Percentiles rank a stretch among this genome's conserved stretches.
phyloP scores from a whole-genome alignment of 371 early-diverging fungal species.

The Thermomucor indicae-seudaticae region DNA sequence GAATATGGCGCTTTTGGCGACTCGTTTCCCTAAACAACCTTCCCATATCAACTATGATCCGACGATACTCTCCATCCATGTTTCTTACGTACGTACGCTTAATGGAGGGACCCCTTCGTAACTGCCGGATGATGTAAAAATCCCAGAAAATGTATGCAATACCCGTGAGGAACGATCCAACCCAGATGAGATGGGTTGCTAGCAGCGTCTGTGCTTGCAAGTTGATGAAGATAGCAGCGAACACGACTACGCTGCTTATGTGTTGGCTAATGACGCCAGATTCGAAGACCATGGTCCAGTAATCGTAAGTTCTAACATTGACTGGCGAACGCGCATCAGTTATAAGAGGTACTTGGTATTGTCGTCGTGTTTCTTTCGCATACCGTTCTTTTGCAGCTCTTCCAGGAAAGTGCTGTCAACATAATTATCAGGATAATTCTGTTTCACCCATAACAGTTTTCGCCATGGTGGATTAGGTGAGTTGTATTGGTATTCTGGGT shows the following conservation, averaged over 20 bases:
- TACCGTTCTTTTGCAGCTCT: slow-evolving; percentile 88
- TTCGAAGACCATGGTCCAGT: slow-evolving; percentile 68
- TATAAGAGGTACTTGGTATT: background rate
- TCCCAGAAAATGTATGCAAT: slow-evolving; percentile 70
- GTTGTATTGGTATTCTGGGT: slow-evolving; percentile 18
- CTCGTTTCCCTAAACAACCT: slow-evolving; percentile 52
- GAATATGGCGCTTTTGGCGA: slow-evolving; percentile 71
- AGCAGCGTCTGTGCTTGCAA: slow-evolving; percentile 58
- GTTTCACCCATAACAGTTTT: slow-evolving; percentile 84
- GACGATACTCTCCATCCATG: background rate
- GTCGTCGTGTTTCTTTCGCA: background rate
- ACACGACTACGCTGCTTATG: slow-evolving; percentile 75
- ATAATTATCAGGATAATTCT: slow-evolving; percentile 90
- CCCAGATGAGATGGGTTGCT: slow-evolving; percentile 55
- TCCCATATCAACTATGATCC: no score
- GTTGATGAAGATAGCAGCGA: slow-evolving; percentile 82
- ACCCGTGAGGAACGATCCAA: slow-evolving; percentile 55
- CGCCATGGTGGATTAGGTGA: slow-evolving; percentile 66
- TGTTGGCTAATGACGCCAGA: slow-evolving; percentile 84
- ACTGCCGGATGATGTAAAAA: slow-evolving; percentile 32
- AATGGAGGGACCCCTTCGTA: slow-evolving; percentile 40
- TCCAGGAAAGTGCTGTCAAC: slow-evolving; percentile 86
- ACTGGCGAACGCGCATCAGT: slow-evolving; percentile 22
- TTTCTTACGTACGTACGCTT: slow-evolving; percentile 38
- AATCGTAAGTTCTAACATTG: slow-evolving; percentile 71